Conservation (phyloP, 208 protist genomes). For the Crithidia thermophila region DNA sequence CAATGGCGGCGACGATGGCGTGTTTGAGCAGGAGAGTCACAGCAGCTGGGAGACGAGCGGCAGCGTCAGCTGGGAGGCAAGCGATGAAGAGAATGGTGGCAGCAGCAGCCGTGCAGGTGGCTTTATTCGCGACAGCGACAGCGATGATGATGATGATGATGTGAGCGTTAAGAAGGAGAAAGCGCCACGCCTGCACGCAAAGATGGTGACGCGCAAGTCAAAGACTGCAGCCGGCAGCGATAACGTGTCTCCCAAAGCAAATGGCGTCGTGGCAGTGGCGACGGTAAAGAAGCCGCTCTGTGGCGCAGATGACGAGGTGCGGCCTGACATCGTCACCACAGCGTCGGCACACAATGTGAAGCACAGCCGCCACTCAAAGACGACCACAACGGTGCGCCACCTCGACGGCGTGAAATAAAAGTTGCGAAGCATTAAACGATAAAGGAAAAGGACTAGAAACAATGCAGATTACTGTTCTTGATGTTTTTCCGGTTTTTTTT, state of each 20-base stretch:
- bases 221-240: not conserved
- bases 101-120: too few relatives aligned
- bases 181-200: not conserved
- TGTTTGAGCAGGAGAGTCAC: constrained; percentile 6
- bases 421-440: too few relatives aligned
- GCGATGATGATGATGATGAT: not conserved
- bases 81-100: too few relatives aligned
- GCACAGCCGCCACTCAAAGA: constrained; percentile 18
- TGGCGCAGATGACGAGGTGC: constrained; percentile 28
- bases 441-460: too few relatives aligned
- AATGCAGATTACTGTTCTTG: not conserved
- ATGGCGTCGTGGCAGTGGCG: not conserved
- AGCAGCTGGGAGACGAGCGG: constrained; percentile 25
- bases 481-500: not conserved
- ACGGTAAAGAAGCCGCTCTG: not conserved
- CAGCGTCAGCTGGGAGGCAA: constrained; percentile 7
- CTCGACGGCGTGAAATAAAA: not conserved
- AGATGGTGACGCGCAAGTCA: not conserved
- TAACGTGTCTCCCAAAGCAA: not conserved
- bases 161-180: not conserved
- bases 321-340: not conserved
- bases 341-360: constrained; percentile 12
- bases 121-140: not conserved
- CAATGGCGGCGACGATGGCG: not conserved
- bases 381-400: constrained; percentile 17